These are phyloP conservation scores for Truncatella angustata DNA, from an alignment of 2,329 filamentous ascomycete genomes.

Conservation along the genomic window DNA sequence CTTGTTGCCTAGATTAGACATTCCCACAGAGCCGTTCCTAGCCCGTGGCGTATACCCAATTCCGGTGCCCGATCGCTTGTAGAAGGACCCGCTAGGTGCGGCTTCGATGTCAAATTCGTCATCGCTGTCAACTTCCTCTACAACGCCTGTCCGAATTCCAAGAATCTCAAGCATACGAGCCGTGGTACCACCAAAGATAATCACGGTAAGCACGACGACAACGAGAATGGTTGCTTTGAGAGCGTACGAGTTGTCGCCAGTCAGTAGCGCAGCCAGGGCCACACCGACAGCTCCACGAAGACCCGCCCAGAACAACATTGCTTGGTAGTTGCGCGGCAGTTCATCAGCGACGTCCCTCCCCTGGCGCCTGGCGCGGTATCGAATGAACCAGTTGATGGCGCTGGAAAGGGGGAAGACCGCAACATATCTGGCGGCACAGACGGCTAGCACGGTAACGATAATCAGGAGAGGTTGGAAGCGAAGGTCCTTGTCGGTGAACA, in stretches of 20 bases:
- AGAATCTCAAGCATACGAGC: conserved; percentile 97
- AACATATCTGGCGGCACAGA: conserved; percentile 88
- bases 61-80: conserved; percentile 73
- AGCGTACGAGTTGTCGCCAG: conserved; percentile 76
- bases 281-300: conserved; percentile 94
- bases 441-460: conserved; percentile 85
- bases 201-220: conserved; percentile 94
- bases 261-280: conserved; percentile 84
- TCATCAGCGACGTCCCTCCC: conserved; percentile 80
- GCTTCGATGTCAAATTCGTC: conserved; percentile 97
- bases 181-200: conserved; percentile 97
- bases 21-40: conserved; percentile 57
- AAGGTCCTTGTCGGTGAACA: conserved; percentile 87
- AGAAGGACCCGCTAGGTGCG: conserved; percentile 69
- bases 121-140: conserved; percentile 95
- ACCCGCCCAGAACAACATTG: conserved; percentile 99
- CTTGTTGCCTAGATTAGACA: conserved; percentile 48
- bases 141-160: conserved; percentile 92
- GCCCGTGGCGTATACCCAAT: conserved; percentile 74
- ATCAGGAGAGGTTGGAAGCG: conserved; percentile 95
- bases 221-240: conserved; percentile 94
- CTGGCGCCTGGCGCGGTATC: conserved; percentile 75
- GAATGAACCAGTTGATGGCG: conserved; percentile 88
- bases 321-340: conserved; percentile 90
- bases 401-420: conserved; percentile 91